Percentiles rank a stretch among this genome's conserved stretches.
Evolutionary conservation across 805 yeast species (phyloP).

Genomic region (Saccharomycopsis fermentans): DNA sequence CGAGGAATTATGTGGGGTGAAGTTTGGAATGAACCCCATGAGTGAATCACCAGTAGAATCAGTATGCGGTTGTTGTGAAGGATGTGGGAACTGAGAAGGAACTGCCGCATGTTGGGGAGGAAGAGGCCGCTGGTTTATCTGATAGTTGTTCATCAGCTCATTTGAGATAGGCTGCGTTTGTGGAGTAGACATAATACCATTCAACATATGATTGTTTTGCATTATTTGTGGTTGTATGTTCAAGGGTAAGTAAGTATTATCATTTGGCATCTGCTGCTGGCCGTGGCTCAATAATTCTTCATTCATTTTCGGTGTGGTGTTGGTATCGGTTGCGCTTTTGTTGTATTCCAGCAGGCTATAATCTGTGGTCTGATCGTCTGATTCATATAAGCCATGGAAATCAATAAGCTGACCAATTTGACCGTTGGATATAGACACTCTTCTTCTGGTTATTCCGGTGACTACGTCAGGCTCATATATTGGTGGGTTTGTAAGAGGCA

Average conservation of each 20-base stretch:
- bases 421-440: conserved; percentile 77
- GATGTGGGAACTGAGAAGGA: neutral
- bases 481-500: conserved; percentile 28
- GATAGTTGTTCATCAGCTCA: neutral
- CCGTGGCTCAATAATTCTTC: neutral
- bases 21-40: neutral
- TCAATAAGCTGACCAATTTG: conserved; percentile 68
- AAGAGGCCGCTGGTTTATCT: neutral
- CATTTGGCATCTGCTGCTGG: neutral
- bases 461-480: conserved; percentile 34
- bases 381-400: conserved; percentile 23
- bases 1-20: neutral
- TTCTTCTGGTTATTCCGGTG: conserved; percentile 37
- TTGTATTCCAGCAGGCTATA: conserved; percentile 1
- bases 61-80: neutral
- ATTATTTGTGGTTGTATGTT: neutral
- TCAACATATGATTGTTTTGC: neutral
- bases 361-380: conserved; percentile 3
- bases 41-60: neutral
- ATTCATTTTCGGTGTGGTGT: conserved; percentile 10
- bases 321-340: conserved; percentile 25
- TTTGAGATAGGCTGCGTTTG: conserved; percentile 1
- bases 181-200: conserved; percentile 22
- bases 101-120: neutral
- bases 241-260: neutral